phyloP scores from a whole-genome alignment of 2,329 filamentous ascomycete genomes.

The Sclerotinia glacialis region DNA sequence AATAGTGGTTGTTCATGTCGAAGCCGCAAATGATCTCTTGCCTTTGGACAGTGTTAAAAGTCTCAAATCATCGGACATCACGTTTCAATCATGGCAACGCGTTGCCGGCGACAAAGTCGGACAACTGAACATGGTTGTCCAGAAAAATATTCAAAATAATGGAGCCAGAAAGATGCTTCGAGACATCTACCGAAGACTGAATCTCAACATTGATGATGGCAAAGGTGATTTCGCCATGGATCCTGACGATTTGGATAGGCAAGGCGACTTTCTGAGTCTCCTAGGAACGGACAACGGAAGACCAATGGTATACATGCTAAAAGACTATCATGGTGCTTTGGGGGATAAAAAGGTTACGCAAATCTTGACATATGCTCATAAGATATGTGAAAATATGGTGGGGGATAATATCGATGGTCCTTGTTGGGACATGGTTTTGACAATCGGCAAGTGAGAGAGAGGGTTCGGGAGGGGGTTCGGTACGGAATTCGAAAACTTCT shows the following conservation, averaged over 20 bases:
- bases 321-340: not conserved
- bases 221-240: not conserved
- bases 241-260: not conserved
- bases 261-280: not conserved
- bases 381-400: not conserved
- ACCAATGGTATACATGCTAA: not conserved
- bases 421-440: not conserved
- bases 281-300: not conserved
- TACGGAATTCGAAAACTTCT: no score
- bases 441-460: not conserved
- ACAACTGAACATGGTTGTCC: not conserved
- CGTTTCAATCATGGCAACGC: not conserved
- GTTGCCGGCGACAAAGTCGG: not conserved
- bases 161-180: not conserved
- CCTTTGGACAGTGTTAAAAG: not conserved
- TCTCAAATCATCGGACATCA: not conserved
- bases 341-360: not conserved
- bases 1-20: not conserved
- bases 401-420: not conserved
- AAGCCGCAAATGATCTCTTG: not conserved
- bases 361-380: not conserved
- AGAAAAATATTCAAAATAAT: not conserved
- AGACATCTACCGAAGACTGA: not conserved
- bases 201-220: not conserved
- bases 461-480: no score